Conservation (phyloP, 1,139 yeast species). For the Nakaseomyces delphensis region DNA sequence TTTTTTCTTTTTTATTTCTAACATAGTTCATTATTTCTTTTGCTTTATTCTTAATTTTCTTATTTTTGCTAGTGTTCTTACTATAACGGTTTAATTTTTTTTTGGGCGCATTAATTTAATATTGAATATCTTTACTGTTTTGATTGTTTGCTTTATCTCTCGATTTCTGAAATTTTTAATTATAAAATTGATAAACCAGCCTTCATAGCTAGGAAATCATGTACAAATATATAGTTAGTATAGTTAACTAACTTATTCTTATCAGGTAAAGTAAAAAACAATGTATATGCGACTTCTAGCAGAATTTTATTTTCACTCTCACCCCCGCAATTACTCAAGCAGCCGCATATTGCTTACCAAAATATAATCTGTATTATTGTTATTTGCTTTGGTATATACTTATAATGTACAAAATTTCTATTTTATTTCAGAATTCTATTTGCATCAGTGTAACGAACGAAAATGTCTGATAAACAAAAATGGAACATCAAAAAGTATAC, state of each 20-base stretch:
- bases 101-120: background rate
- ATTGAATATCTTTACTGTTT: no score
- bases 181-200: no score
- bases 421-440: background rate
- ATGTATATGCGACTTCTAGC: no score
- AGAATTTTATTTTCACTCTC: background rate
- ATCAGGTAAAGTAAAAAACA: no score
- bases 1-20: background rate
- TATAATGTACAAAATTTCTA: background rate
- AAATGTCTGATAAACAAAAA: no score
- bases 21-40: background rate
- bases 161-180: background rate
- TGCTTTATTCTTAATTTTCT: background rate
- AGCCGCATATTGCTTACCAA: background rate
- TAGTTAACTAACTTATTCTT: no score
- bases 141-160: background rate
- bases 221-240: no score
- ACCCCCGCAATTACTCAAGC: conserved; percentile 7
- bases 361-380: background rate
- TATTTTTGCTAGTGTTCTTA: no score
- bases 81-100: background rate
- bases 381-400: background rate
- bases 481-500: background rate
- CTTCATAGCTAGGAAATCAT: no score
- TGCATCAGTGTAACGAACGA: no score